A percentile compares a stretch with the other conserved stretches of the same genome.
Evolutionary conservation across 345 rosid genomes (phyloP).

Genomic region (Lepidium africanum): DNA sequence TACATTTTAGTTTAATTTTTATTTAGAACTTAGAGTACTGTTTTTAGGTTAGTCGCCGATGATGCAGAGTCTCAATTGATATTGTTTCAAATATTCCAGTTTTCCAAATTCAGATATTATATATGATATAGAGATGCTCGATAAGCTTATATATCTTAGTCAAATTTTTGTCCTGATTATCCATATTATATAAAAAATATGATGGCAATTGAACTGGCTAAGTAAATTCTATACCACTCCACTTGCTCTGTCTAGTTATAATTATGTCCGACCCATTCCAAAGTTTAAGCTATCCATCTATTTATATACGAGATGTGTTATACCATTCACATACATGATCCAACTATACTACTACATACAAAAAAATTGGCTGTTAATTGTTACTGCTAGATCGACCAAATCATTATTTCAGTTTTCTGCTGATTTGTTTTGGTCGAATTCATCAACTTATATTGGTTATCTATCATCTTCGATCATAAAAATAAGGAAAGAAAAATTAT

Average conservation of each 20-base stretch:
- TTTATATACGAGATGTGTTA: neutral
- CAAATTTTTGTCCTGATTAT: no score
- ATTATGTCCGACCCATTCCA: slow-evolving; percentile 16
- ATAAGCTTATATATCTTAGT: no score
- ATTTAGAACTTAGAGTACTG: no score
- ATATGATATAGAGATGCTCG: no score
- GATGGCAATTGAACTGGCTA: neutral
- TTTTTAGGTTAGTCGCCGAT: no score
- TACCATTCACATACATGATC: slow-evolving; percentile 2
- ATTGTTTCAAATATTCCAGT: no score
- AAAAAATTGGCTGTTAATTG: no score
- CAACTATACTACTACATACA: neutral
- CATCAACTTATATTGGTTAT: neutral
- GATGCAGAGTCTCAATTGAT: no score
- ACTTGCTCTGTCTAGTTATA: slow-evolving; percentile 23
- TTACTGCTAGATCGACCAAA: neutral
- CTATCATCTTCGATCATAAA: neutral
- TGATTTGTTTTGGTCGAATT: neutral
- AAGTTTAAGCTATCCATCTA: neutral
- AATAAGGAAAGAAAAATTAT: neutral
- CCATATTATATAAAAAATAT: neutral
- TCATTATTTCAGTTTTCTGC: neutral
- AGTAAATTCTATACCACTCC: slow-evolving; percentile 9
- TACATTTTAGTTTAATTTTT: no score
- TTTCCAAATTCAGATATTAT: no score